These are phyloP conservation scores for Melampsora americana DNA, from an alignment of 1,284 basidiomycete genomes.

Conservation along the genomic window DNA sequence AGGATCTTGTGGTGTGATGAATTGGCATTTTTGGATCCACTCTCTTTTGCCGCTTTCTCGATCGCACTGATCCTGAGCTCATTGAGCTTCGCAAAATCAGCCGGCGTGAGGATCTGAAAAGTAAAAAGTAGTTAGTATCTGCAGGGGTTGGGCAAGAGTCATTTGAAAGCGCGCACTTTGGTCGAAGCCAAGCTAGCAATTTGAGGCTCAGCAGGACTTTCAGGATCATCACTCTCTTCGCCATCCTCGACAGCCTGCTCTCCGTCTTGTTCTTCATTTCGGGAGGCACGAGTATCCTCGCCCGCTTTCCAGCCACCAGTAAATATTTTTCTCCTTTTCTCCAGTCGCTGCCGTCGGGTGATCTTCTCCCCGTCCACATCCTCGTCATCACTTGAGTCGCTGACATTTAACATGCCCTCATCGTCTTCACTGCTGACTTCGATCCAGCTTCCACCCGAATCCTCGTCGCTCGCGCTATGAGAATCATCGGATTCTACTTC, in stretches of 20 bases:
- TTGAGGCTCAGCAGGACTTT: neutral
- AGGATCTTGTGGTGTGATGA: constrained; percentile 81
- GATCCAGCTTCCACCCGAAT: constrained; percentile 68
- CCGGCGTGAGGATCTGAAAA: constrained; percentile 85
- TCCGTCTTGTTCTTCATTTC: constrained; percentile 47
- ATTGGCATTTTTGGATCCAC: constrained; percentile 67
- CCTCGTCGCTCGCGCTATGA: constrained; percentile 59
- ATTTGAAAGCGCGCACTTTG: constrained; percentile 19
- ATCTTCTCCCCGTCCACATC: constrained; percentile 51
- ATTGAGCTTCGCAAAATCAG: constrained; percentile 89
- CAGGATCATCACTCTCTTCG: no score
- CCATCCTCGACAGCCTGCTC: constrained; percentile 46
- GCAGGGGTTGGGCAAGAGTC: neutral
- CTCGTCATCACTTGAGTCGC: constrained; percentile 78
- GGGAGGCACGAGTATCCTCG: constrained; percentile 42
- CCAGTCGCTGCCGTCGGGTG: neutral
- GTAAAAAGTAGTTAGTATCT: neutral
- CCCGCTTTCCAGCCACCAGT: constrained; percentile 31
- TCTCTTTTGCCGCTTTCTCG: constrained; percentile 62
- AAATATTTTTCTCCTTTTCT: constrained; percentile 44
- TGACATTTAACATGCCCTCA: constrained; percentile 64
- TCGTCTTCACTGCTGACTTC: constrained; percentile 73
- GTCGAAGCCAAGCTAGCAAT: constrained; percentile 26
- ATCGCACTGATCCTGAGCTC: constrained; percentile 71
- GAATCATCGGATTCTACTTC: constrained; percentile 71